Evolutionary conservation across 2,329 filamentous ascomycete species (phyloP).

Genomic region (Alternaria novae-zelandiae): DNA sequence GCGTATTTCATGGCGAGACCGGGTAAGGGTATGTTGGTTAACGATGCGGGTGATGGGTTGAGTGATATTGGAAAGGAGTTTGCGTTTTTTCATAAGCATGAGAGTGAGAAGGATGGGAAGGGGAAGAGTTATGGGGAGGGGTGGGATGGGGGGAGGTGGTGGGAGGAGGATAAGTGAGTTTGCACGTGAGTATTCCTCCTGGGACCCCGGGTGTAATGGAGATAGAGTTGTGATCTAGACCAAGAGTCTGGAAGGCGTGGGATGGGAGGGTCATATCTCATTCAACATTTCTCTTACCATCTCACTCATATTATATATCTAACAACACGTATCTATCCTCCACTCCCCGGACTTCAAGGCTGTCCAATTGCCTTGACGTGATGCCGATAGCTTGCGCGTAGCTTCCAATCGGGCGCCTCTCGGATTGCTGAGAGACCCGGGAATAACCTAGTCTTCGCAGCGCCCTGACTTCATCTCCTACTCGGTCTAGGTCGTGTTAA

Average conservation of each 20-base stretch:
- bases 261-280: neutral
- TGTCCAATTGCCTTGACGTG: too few species aligned
- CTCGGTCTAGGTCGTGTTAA: too few species aligned
- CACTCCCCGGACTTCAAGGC: too few species aligned
- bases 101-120: neutral
- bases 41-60: constrained; percentile 18
- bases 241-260: accelerated
- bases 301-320: neutral
- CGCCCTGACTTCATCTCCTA: too few species aligned
- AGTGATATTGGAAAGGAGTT: constrained; percentile 23
- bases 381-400: too few species aligned
- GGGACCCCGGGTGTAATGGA: too few species aligned
- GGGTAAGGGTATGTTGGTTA: constrained; percentile 23
- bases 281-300: neutral
- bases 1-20: constrained; percentile 33
- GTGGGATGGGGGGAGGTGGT: neutral
- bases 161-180: neutral
- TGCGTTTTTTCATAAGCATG: constrained; percentile 2
- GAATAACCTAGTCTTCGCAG: too few species aligned
- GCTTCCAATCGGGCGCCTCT: too few species aligned
- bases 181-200: too few species aligned
- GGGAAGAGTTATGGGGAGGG: neutral
- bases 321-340: too few species aligned
- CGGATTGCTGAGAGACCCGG: too few species aligned
- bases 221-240: neutral